These are phyloP conservation scores for Eurotiales sp. DNA, from an alignment of 2,329 filamentous ascomycete genomes.

Conservation along the genomic window DNA sequence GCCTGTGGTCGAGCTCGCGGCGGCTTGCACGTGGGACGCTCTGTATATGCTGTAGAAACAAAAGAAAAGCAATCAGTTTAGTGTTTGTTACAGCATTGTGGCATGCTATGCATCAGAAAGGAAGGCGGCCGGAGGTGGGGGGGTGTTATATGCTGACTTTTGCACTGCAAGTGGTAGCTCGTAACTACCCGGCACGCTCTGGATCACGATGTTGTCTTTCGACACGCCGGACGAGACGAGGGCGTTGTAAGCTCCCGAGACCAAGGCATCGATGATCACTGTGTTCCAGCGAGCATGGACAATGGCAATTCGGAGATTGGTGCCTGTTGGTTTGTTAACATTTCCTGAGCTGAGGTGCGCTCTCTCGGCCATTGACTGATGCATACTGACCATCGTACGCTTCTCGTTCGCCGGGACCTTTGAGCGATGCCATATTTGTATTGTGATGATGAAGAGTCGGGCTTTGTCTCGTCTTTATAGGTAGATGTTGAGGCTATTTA, in stretches of 20 bases:
- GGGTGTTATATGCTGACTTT: no score
- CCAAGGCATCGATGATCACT: constrained; percentile 78
- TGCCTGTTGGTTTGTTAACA: constrained; percentile 46
- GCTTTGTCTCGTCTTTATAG: not conserved
- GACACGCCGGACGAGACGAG: constrained; percentile 76
- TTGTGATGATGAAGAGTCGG: not conserved
- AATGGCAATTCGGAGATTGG: constrained; percentile 82
- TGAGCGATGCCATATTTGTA: constrained; percentile 50
- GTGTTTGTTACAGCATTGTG: not conserved
- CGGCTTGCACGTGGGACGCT: constrained; percentile 79
- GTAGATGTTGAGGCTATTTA: not conserved
- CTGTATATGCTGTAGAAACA: constrained; percentile 63
- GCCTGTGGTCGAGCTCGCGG: constrained; percentile 46
- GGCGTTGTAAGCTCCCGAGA: constrained; percentile 74
- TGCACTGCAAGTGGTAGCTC: constrained; percentile 90
- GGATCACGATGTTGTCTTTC: constrained; percentile 80
- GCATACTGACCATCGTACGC: constrained; percentile 55
- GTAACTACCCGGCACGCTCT: constrained; percentile 90
- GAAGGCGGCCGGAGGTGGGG: no score
- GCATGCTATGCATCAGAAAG: no score
- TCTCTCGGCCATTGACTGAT: not conserved
- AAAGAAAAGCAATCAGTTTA: not conserved
- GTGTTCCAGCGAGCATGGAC: constrained; percentile 95
- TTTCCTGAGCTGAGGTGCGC: not conserved
- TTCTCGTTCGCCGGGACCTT: constrained; percentile 60